Evolutionary conservation across 75 land plant species (phyloP).

Genomic region (Sequoia sempervirens): DNA sequence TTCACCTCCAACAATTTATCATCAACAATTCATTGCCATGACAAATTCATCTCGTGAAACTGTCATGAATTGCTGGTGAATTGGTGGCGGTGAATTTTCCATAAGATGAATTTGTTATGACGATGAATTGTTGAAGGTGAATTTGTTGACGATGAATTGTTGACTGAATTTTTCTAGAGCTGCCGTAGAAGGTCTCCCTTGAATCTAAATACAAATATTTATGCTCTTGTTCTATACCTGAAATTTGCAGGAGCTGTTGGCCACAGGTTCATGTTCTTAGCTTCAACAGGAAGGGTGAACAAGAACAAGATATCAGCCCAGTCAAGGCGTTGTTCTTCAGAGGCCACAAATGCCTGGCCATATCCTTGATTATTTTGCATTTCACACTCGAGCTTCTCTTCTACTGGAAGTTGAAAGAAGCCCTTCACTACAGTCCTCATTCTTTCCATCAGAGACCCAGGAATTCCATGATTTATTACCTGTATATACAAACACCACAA

Average conservation of each 20-base stretch:
- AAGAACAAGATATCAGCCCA: conserved; percentile 59
- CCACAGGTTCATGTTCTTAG: conserved; percentile 29
- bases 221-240: conserved; percentile 21
- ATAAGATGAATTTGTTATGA: too few species aligned
- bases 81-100: too few species aligned
- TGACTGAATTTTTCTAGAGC: too few species aligned
- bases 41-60: too few species aligned
- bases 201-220: too few species aligned
- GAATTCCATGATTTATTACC: conserved; percentile 21
- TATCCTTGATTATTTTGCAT: conserved; percentile 26
- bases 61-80: too few species aligned
- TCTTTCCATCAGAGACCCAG: conserved; percentile 15
- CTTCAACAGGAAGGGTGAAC: conserved; percentile 8
- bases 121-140: too few species aligned
- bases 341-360: conserved; percentile 54
- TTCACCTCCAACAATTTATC: too few species aligned
- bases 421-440: not conserved
- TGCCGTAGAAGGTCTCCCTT: too few species aligned
- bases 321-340: conserved; percentile 57
- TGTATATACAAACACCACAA: not conserved
- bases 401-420: conserved; percentile 39
- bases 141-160: too few species aligned
- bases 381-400: conserved; percentile 42
- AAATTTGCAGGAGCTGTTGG: conserved; percentile 33
- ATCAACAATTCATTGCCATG: too few species aligned